Conservation (phyloP, 2,329 filamentous ascomycete genomes). For the Claviceps pazoutovae region DNA sequence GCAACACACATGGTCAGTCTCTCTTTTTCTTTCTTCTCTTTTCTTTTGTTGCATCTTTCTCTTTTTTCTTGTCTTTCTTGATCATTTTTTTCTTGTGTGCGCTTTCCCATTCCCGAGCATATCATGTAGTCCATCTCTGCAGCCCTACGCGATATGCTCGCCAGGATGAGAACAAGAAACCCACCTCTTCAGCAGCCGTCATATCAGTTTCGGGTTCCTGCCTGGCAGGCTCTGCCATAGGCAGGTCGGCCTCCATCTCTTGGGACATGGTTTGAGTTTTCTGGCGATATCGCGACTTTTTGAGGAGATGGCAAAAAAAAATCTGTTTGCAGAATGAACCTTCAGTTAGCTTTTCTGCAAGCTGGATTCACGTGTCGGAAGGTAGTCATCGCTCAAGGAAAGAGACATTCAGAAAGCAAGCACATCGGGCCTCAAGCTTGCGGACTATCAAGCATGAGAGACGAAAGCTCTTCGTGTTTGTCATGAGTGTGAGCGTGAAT, state of each 20-base stretch:
- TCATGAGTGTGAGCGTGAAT: background rate
- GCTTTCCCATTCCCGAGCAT: background rate
- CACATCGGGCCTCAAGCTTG: background rate
- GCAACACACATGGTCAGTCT: constrained; percentile 17
- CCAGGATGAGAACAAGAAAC: constrained; percentile 3
- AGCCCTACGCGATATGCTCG: background rate
- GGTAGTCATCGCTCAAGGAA: background rate
- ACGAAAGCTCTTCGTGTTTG: background rate
- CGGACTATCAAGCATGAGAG: background rate
- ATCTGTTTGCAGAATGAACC: background rate
- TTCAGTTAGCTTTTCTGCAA: background rate
- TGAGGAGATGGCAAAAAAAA: too few species aligned
- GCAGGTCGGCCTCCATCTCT: constrained; percentile 4
- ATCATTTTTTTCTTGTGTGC: background rate
- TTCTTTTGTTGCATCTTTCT: background rate
- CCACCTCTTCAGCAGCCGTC: constrained; percentile 9
- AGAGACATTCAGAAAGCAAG: background rate
- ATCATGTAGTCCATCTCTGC: background rate
- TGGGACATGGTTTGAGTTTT: constrained; percentile 3
- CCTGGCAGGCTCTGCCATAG: constrained; percentile 2
- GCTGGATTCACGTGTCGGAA: background rate
- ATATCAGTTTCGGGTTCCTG: constrained; percentile 6
- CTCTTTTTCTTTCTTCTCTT: background rate
- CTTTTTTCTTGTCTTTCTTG: background rate
- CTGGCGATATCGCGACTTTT: background rate